These are phyloP conservation scores for Amylocarpus encephaloides DNA, from an alignment of 2,329 filamentous ascomycete species.

Conservation along the genomic window DNA sequence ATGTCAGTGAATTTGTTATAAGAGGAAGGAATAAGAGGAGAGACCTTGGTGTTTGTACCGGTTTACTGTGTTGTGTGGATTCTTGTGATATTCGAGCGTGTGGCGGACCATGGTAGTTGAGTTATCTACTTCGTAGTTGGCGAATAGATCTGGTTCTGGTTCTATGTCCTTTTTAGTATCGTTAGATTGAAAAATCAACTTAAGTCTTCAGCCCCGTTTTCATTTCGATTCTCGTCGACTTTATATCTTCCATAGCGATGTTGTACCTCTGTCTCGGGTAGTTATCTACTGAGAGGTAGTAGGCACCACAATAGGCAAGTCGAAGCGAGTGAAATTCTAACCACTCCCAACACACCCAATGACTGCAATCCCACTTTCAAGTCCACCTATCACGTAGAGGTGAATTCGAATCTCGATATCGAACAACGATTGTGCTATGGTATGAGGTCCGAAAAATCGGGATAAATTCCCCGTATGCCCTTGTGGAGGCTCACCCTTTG, in stretches of 20 bases:
- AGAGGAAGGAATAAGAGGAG: background rate
- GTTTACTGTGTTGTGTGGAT: constrained; percentile 23
- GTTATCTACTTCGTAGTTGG: no score
- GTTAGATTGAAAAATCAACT: no score
- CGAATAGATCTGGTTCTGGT: no score
- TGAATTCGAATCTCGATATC: no score
- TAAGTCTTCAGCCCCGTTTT: no score
- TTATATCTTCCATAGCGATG: background rate
- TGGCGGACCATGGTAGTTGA: constrained; percentile 18
- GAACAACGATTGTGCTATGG: no score
- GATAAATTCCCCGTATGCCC: no score
- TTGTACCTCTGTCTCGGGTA: background rate
- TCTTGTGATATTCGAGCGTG: constrained; percentile 24
- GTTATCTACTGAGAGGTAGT: background rate
- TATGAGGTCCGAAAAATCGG: no score
- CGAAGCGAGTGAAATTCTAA: background rate
- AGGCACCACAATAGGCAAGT: background rate
- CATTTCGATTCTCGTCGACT: no score
- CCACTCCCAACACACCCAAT: no score
- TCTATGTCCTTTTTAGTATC: no score
- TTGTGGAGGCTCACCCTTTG: no score
- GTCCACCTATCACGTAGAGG: background rate
- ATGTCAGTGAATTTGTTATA: background rate
- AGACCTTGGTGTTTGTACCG: constrained; percentile 26
- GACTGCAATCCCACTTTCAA: background rate